Evolutionary conservation across 2,329 filamentous ascomycete genomes (phyloP).

Genomic region (Dactylellina haptotyla): DNA sequence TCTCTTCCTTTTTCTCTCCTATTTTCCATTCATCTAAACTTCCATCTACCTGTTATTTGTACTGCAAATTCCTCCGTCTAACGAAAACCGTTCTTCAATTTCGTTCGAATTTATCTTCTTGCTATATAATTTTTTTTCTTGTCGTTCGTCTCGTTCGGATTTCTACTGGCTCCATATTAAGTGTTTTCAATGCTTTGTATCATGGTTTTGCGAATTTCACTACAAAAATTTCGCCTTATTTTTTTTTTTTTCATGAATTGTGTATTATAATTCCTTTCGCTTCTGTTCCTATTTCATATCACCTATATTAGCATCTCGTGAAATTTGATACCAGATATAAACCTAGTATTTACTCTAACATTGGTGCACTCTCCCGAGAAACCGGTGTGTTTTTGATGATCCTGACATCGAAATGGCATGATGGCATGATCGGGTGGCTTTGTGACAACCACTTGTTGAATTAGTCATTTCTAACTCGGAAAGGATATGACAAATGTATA

Average conservation of each 20-base stretch:
- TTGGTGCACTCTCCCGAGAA: no score
- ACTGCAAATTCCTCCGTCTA: background rate
- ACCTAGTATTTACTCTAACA: conserved; percentile 3
- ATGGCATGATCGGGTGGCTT: no score
- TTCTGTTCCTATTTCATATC: conserved; percentile 22
- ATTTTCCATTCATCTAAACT: background rate
- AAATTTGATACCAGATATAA: conserved; percentile 9
- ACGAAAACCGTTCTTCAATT: conserved; percentile 6
- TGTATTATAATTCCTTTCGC: conserved; percentile 38
- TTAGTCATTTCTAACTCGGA: no score
- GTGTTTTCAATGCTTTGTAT: conserved; percentile 18
- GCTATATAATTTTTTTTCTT: conserved; percentile 17
- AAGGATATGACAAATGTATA: no score
- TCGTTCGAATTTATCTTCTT: background rate
- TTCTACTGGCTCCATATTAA: background rate
- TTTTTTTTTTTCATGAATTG: conserved; percentile 12
- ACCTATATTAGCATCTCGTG: conserved; percentile 21
- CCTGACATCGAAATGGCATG: no score
- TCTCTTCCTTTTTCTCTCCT: background rate
- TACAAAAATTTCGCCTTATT: conserved; percentile 7
- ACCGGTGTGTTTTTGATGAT: no score
- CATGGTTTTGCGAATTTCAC: conserved; percentile 20
- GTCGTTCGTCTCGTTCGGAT: background rate
- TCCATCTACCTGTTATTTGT: background rate
- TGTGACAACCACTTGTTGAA: no score